Conservation (phyloP, 192 early-diverging fungal species). For the Backusella morwellensis region DNA sequence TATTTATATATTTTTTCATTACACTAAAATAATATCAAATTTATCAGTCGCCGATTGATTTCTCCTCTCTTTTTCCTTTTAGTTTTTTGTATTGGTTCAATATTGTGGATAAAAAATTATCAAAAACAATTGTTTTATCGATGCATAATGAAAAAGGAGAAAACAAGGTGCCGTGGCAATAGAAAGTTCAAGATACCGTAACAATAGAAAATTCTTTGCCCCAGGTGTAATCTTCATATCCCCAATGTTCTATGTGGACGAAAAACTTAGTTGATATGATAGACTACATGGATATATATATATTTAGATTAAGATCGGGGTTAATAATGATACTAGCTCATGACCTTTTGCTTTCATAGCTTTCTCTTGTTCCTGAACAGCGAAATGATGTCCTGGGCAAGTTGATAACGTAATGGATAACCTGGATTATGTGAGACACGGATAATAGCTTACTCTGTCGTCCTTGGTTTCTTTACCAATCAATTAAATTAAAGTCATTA, state of each 20-base stretch:
- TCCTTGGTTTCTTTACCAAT: background rate
- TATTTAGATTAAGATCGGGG: background rate
- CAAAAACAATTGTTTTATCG: background rate
- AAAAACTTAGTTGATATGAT: background rate
- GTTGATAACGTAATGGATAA: background rate
- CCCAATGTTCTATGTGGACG: background rate
- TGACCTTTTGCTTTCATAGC: background rate
- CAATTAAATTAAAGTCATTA: slow-evolving; percentile 6
- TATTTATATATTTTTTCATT: background rate
- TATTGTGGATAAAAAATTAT: background rate
- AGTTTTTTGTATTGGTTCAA: background rate
- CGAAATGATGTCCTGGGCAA: background rate
- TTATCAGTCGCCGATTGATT: slow-evolving; percentile 4
- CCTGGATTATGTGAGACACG: background rate
- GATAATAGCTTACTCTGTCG: background rate
- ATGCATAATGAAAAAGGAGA: background rate
- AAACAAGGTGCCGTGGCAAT: background rate
- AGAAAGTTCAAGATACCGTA: background rate
- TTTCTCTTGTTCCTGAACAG: background rate
- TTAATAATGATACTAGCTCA: background rate
- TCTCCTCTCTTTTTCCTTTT: background rate
- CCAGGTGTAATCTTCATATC: background rate
- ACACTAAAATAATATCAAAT: slow-evolving; percentile 4
- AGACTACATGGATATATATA: background rate
- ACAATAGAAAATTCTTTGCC: background rate